Percentiles rank a stretch among this genome's conserved stretches.
Evolutionary conservation across 1,284 basidiomycete species (phyloP).

Genomic region (Albatrellus sp.): DNA sequence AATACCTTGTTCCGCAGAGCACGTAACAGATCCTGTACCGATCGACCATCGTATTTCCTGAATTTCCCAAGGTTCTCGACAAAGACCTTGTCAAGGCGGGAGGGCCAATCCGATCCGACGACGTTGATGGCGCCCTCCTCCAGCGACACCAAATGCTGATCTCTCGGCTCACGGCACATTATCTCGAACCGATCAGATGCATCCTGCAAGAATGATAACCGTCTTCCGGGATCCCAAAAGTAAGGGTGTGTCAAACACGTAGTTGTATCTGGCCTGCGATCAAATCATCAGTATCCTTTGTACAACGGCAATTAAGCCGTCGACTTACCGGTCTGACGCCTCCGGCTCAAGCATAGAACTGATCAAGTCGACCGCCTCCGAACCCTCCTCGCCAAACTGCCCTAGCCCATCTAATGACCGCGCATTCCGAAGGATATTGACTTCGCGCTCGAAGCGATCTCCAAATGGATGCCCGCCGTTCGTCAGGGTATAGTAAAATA

Average conservation of each 20-base stretch:
- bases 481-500: constrained; percentile 87
- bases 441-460: constrained; percentile 81
- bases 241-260: constrained; percentile 86
- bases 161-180: constrained; percentile 87
- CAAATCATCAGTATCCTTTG: neutral
- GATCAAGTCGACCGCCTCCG: constrained; percentile 76
- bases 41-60: constrained; percentile 86
- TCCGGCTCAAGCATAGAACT: constrained; percentile 64
- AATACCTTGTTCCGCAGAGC: constrained; percentile 91
- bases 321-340: constrained; percentile 54
- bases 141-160: constrained; percentile 63
- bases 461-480: constrained; percentile 86
- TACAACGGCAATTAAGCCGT: neutral
- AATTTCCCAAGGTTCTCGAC: constrained; percentile 94
- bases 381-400: constrained; percentile 81
- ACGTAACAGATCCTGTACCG: constrained; percentile 84
- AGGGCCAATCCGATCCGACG: constrained; percentile 83
- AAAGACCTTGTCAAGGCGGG: constrained; percentile 78
- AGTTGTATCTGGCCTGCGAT: constrained; percentile 71
- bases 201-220: constrained; percentile 90
- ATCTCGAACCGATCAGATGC: constrained; percentile 97
- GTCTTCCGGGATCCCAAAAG: constrained; percentile 87
- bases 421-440: constrained; percentile 78
- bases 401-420: constrained; percentile 62
- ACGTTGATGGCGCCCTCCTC: constrained; percentile 61